Evolutionary conservation across 495 filamentous ascomycete genomes (phyloP).

Genomic region (Aspergillus taichungensis): DNA sequence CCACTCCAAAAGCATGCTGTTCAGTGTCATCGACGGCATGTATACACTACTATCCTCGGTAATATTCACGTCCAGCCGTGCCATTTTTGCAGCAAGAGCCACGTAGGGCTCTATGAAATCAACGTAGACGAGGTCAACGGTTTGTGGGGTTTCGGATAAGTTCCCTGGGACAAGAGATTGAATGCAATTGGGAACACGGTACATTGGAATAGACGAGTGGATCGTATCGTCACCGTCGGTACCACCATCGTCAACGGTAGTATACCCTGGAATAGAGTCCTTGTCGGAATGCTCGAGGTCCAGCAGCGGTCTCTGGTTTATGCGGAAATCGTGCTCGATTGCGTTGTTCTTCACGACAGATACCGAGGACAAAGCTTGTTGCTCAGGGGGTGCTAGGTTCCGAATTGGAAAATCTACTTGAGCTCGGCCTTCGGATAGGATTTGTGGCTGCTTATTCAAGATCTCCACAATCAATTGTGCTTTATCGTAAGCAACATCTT

Average conservation of each 20-base stretch:
- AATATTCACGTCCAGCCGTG: slow-evolving; percentile 51
- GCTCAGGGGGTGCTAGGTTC: slow-evolving; percentile 33
- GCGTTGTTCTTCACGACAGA: not conserved
- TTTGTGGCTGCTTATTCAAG: slow-evolving; percentile 61
- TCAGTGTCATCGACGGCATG: slow-evolving; percentile 58
- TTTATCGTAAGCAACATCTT: slow-evolving; percentile 66
- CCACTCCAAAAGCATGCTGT: slow-evolving; percentile 67
- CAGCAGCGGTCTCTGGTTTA: slow-evolving; percentile 21
- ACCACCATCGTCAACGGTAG: slow-evolving; percentile 76
- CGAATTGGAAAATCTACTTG: slow-evolving; percentile 5
- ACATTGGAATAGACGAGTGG: slow-evolving; percentile 64
- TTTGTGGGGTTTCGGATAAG: slow-evolving; percentile 41
- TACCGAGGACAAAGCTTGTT: slow-evolving; percentile 13
- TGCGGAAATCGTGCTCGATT: not conserved
- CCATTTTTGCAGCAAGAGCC: slow-evolving; percentile 59
- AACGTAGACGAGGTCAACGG: slow-evolving; percentile 78
- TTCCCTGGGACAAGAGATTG: slow-evolving; percentile 54
- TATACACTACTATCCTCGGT: slow-evolving; percentile 50
- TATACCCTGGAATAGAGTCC: slow-evolving; percentile 68
- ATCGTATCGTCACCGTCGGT: slow-evolving; percentile 87
- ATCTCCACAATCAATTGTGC: slow-evolving; percentile 62
- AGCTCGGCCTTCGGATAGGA: slow-evolving; percentile 29
- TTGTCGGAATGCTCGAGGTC: slow-evolving; percentile 5
- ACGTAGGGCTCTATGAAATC: slow-evolving; percentile 84
- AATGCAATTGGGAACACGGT: slow-evolving; percentile 74